Base-by-base conservation (phyloP, 768 basidiomycete genomes). In the Asterophora lycoperdoides region DNA sequence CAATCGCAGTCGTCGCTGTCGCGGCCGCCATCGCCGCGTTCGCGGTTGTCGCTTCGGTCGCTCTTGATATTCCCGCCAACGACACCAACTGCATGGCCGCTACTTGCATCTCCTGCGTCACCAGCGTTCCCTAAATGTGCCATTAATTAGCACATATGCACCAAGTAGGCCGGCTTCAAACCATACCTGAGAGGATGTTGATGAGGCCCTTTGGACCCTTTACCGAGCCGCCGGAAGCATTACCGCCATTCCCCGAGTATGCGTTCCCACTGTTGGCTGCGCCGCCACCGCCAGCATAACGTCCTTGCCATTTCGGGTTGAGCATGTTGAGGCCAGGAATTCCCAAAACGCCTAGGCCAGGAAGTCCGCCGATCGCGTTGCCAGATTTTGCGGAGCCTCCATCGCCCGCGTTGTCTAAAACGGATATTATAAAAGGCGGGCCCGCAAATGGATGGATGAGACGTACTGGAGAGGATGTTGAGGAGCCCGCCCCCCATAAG, bases 101-200 rank as follows among this genome's bases (percentile, higher is more conserved):
- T 70, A 20, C 54, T 58, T 35, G 69, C 67, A 14, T 55, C 51
- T 33, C 71, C 72, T 10, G 63, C 69, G 17, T 59, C 40, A 18
- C 70, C 72, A 11, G 60, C 69, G 32, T 74, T 73, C 43, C 62
- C 75, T 78, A 54, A 48, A 49, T 49, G 41, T n/a, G 44, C 11
- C 40, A 33, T 29, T 15, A 23, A 44, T 56, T 37, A 60, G 43
- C 29, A 36, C 23, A 23, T 23, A 23, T 37, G 29, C 26, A 26
- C 45, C 17, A 7, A 41, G 23, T 6, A 15, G 30, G 17, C 28
- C 29, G 29, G 49, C 42, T 44, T 26, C 28, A 15, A 44, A 30
- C 42, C 61, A 49, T 56, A 72, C 74, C 60, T 43, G 69, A 69
- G 28, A 57, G 48, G 13, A 72, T 14, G 39, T 64, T 60, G 35